A percentile compares a stretch with the other conserved stretches of the same genome.
These are phyloP conservation scores for Tetrastigma voinierianum DNA, from an alignment of 164 flowering plant genomes.

Conservation along the genomic window DNA sequence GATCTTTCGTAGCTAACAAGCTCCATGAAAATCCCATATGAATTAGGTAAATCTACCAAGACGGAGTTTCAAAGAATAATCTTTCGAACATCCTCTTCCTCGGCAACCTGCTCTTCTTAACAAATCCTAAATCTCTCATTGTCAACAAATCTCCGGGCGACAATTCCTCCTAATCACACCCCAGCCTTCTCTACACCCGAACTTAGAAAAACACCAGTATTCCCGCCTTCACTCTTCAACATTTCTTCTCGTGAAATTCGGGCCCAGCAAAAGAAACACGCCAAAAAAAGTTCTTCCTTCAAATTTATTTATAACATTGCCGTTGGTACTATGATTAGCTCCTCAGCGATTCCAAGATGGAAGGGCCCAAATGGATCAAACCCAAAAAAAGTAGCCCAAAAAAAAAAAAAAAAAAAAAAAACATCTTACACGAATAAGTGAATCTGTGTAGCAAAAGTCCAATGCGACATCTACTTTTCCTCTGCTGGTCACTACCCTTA, in stretches of 20 bases:
- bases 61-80: conserved; percentile 10
- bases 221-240: conserved; percentile 3
- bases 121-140: not conserved
- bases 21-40: conserved; percentile 15
- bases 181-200: not conserved
- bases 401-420: too few species aligned
- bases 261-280: conserved; percentile 2
- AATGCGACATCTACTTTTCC: too few species aligned
- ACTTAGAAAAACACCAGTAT: not conserved
- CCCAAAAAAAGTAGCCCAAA: too few species aligned
- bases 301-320: conserved; percentile 4
- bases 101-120: conserved; percentile 12
- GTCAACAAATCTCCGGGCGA: conserved; percentile 2
- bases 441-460: too few species aligned
- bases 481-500: too few species aligned
- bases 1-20: conserved; percentile 10
- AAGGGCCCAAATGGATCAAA: too few species aligned
- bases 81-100: conserved; percentile 6
- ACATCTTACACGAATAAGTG: too few species aligned
- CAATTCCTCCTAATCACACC: not conserved
- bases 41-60: conserved; percentile 6
- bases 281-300: conserved; percentile 11
- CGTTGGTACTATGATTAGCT: too few species aligned
- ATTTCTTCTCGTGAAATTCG: not conserved
- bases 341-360: too few species aligned